These are phyloP conservation scores for Casuarina cunninghamiana DNA, from an alignment of 306 rosid genomes.

Conservation along the genomic window DNA sequence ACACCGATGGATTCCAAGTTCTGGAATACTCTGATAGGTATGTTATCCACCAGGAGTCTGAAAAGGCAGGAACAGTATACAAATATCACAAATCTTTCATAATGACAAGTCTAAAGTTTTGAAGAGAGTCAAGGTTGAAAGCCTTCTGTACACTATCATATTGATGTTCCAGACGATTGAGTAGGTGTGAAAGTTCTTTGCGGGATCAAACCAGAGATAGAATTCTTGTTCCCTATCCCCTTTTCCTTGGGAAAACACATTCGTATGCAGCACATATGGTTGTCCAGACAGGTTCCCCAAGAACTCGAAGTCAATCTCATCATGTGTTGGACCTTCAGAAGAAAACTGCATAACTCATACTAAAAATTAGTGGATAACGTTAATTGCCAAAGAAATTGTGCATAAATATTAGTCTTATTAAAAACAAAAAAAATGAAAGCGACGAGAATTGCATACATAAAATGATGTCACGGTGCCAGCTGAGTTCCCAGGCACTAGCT, in stretches of 20 bases:
- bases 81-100: neutral
- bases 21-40: slow-evolving; percentile 36
- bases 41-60: slow-evolving; percentile 42
- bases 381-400: neutral
- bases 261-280: slow-evolving; percentile 50
- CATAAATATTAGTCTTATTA: neutral
- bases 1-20: slow-evolving; percentile 38
- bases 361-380: neutral
- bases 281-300: slow-evolving; percentile 50
- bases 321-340: slow-evolving; percentile 54
- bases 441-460: slow-evolving; percentile 33
- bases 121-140: neutral
- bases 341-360: slow-evolving; percentile 52
- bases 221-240: slow-evolving; percentile 56
- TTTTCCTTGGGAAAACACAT: slow-evolving; percentile 49
- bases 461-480: slow-evolving; percentile 87
- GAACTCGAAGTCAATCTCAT: slow-evolving; percentile 57
- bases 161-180: slow-evolving; percentile 52
- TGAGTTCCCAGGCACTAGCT: slow-evolving; percentile 75
- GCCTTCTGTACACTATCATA: slow-evolving; percentile 32
- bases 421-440: neutral
- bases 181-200: slow-evolving; percentile 52
- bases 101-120: neutral
- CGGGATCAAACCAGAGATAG: slow-evolving; percentile 58
- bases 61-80: neutral